phyloP scores from a whole-genome alignment of 177 flowering plant genomes.

The Vitis hybrid region DNA sequence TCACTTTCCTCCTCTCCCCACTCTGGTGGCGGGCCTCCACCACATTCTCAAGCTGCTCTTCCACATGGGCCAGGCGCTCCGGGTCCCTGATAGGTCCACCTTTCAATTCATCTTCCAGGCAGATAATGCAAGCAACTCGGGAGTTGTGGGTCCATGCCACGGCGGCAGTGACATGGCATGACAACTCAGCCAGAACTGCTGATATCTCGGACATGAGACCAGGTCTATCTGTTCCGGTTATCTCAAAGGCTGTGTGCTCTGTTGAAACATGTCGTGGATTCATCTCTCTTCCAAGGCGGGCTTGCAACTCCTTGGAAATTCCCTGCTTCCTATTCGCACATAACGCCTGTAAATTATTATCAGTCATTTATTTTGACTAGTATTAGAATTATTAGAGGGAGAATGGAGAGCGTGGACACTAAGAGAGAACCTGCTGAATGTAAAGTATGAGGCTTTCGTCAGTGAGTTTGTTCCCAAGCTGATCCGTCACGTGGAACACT shows the following conservation, averaged over 20 bases:
- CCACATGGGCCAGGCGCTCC: conserved; percentile 34
- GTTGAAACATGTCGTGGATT: conserved; percentile 34
- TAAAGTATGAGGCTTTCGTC: conserved; percentile 68
- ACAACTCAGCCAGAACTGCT: conserved; percentile 61
- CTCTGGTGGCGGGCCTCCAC: conserved; percentile 57
- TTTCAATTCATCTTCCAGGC: conserved; percentile 45
- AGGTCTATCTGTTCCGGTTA: conserved; percentile 67
- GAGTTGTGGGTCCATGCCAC: conserved; percentile 84
- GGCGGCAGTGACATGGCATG: conserved; percentile 61
- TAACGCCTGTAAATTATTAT: conserved; percentile 44
- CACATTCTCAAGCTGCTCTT: conserved; percentile 64
- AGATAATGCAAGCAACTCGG: conserved; percentile 64
- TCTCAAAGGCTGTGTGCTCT: conserved; percentile 63
- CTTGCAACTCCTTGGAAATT: conserved; percentile 15
- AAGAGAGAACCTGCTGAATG: conserved; percentile 67
- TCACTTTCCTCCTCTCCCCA: conserved; percentile 52
- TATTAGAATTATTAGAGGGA: neutral
- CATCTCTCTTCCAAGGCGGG: conserved; percentile 24
- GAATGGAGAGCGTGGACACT: neutral
- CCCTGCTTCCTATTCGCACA: conserved; percentile 43
- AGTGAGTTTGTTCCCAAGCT: conserved; percentile 65
- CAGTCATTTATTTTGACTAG: neutral
- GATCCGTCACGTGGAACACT: conserved; percentile 97
- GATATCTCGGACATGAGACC: conserved; percentile 82
- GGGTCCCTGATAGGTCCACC: conserved; percentile 49